Base-by-base conservation (phyloP, 108 stramenopile species). In the Bacterosira constricta region DNA sequence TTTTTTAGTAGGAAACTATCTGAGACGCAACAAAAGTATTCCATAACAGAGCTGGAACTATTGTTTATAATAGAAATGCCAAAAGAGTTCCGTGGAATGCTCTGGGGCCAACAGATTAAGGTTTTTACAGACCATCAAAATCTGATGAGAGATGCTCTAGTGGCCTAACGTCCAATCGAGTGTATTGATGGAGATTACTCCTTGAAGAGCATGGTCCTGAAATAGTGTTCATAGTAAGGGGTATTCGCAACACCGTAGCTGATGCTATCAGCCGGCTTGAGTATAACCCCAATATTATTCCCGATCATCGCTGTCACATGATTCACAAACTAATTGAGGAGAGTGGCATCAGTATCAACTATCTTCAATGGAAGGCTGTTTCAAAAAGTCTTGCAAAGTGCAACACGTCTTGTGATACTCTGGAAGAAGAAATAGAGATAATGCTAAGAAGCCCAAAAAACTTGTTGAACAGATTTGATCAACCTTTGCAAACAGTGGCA, bases 101-200 rank as follows among this genome's bases (percentile, higher is more conserved):
- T 59, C 36, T 6, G 12, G 34, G 57, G 36, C 6, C 57, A 59
- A 17, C 36, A 11, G 6, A 35, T 59, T 7, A 36, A 17, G 35
- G 35, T 54, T 6, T 54, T 30, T 27, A 54, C 53, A 59, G 57
- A 59, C 17, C 57, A 59, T 37, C 4, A 59, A 38, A 59, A 59
- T 59, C 57, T 59, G 36, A 59, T 38, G 20, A 36, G 17, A 59
- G 8, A 35, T 38, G 36, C 57, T 6, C 63, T 47, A 23, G 12
- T 42, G 63, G 63, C 2, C 32, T 11, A 15, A 63, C 44, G 29
- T 63, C 69, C 4, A 51, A 72, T 13, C 53, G 83, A 4, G 81
- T 84, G 1, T 34, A 79, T 20, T 45, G 83, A 8, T 87, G 86
- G 86, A 59, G 77, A 38, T 45, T 84, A n/a, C 50, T 75, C 23